phyloP scores from a whole-genome alignment of 2,329 filamentous ascomycete species.

The Calonectria fujianensis region DNA sequence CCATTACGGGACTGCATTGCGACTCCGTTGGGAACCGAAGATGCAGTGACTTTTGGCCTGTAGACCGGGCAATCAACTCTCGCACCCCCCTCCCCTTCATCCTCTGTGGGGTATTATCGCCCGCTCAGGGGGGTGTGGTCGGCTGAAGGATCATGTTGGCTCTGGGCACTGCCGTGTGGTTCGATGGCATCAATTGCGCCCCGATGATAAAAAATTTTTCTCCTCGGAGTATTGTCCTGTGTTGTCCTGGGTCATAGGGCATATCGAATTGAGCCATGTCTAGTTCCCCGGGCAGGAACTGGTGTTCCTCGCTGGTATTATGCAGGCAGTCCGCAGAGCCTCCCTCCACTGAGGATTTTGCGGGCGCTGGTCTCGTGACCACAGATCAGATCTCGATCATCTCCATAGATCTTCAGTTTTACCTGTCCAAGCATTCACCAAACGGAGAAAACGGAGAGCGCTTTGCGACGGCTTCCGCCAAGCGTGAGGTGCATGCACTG shows the following conservation, averaged over 20 bases:
- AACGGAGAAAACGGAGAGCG: conserved; percentile 31
- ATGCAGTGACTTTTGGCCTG: conserved; percentile 36
- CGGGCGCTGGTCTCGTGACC: conserved; percentile 46
- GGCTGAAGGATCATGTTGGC: conserved; percentile 28
- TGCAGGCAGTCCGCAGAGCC: conserved; percentile 31
- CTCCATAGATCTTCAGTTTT: conserved; percentile 17
- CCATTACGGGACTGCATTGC: conserved; percentile 39
- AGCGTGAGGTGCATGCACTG: conserved; percentile 53
- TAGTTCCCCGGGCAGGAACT: neutral
- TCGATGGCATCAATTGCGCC: conserved; percentile 21
- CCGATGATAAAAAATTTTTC: neutral
- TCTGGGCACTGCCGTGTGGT: conserved; percentile 5
- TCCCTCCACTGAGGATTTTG: conserved; percentile 23
- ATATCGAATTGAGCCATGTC: neutral
- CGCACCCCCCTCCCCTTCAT: conserved; percentile 35
- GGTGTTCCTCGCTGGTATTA: neutral
- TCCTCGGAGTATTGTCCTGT: neutral
- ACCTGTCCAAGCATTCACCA: conserved; percentile 19
- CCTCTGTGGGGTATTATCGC: conserved; percentile 17
- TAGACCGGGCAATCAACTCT: conserved; percentile 25
- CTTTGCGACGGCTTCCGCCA: conserved; percentile 44
- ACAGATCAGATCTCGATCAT: conserved; percentile 38
- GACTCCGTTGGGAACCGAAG: conserved; percentile 48
- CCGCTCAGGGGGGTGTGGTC: conserved; percentile 4
- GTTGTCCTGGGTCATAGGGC: neutral